Percentiles rank a stretch among this genome's conserved stretches.
phyloP scores from a whole-genome alignment of 164 flowering plant genomes.

The Pachysandra terminalis region DNA sequence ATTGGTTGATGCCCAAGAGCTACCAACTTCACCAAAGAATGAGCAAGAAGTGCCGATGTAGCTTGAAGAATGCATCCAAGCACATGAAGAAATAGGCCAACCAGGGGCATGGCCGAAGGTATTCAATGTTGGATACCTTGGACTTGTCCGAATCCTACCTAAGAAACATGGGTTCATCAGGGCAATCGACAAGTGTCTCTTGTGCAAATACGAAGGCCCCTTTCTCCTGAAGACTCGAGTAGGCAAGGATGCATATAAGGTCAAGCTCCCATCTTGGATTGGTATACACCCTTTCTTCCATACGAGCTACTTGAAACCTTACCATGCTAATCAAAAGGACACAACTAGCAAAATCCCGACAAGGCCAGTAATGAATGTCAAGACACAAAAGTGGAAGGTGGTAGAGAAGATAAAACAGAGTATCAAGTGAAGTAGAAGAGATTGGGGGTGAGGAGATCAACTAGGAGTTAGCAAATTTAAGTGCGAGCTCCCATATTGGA shows the following conservation, averaged over 20 bases:
- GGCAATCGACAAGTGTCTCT: not conserved
- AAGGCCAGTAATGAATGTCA: not conserved
- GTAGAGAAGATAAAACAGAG: not conserved
- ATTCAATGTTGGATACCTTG: not conserved
- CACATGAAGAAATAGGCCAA: not conserved
- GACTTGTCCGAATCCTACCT: not conserved
- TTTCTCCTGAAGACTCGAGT: not conserved
- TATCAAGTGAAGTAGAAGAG: not conserved
- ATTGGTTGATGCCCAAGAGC: not conserved
- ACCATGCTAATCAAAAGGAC: too few relatives aligned
- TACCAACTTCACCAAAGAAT: not conserved
- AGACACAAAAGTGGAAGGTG: not conserved
- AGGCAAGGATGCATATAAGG: not conserved
- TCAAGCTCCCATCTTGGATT: not conserved
- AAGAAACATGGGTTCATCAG: not conserved
- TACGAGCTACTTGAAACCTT: not conserved
- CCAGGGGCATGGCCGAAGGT: not conserved
- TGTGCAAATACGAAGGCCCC: not conserved
- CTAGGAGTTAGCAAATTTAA: too few relatives aligned
- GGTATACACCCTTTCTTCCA: not conserved
- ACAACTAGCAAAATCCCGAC: too few relatives aligned
- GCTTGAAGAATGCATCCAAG: not conserved
- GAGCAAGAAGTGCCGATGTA: not conserved
- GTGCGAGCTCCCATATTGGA: too few relatives aligned
- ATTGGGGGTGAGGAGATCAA: not conserved